Percentiles rank a stretch among this genome's conserved stretches.
phyloP scores from a whole-genome alignment of 441 rosid genomes.

The Erodium moschatum region DNA sequence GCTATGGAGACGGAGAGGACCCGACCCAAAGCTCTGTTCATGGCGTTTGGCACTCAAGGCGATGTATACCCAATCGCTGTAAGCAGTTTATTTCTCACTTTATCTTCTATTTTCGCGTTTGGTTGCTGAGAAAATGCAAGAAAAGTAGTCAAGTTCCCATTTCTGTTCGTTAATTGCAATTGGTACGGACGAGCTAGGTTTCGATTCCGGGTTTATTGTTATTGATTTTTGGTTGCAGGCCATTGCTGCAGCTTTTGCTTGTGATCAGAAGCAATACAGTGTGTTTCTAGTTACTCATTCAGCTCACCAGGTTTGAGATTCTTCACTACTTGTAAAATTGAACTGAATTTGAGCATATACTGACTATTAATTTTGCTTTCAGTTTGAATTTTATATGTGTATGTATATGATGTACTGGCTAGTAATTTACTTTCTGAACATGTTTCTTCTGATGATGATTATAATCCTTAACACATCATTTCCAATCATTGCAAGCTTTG shows the following conservation, averaged over 20 bases:
- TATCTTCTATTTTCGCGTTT: neutral
- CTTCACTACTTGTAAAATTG: neutral
- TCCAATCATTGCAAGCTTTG: neutral
- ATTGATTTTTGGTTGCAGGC: constrained; percentile 36
- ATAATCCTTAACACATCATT: neutral
- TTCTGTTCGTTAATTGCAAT: neutral
- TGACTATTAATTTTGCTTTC: neutral
- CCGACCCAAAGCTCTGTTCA: constrained; percentile 50
- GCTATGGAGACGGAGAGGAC: constrained; percentile 27
- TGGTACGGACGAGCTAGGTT: neutral
- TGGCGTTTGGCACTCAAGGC: constrained; percentile 91
- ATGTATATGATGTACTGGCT: too few species aligned
- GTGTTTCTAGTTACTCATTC: constrained; percentile 62
- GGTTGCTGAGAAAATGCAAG: constrained; percentile 8
- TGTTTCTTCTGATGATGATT: neutral
- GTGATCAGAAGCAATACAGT: constrained; percentile 39
- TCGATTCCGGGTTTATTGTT: neutral
- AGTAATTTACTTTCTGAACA: too few species aligned
- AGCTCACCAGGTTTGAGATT: constrained; percentile 53
- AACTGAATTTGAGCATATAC: neutral
- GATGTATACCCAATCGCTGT: constrained; percentile 78
- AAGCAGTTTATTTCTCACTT: constrained; percentile 8
- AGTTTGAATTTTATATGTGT: neutral
- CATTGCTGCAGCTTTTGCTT: constrained; percentile 65
- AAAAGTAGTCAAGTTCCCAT: neutral